These are phyloP conservation scores for Agaricus sinodeliciosus DNA, from an alignment of 768 basidiomycete species.

Conservation along the genomic window DNA sequence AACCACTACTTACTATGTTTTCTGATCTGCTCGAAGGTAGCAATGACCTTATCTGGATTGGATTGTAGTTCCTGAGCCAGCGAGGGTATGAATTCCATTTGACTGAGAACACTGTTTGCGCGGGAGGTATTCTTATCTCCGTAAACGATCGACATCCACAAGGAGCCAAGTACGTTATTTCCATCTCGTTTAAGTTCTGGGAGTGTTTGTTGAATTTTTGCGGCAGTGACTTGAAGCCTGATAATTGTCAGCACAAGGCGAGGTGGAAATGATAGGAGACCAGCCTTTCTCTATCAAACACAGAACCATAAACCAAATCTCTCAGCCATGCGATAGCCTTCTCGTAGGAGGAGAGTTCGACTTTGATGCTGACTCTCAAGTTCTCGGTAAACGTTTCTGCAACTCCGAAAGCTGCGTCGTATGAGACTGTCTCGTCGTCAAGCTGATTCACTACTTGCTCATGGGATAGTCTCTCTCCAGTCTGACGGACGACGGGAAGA, in stretches of 20 bases:
- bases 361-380: slow-evolving; percentile 73
- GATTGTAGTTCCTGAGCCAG: slow-evolving; percentile 68
- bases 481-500: slow-evolving; percentile 66
- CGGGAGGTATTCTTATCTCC: slow-evolving; percentile 65
- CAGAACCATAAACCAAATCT: slow-evolving; percentile 68
- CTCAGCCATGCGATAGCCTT: slow-evolving; percentile 80
- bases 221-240: slow-evolving; percentile 78
- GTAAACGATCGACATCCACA: slow-evolving; percentile 62
- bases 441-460: slow-evolving; percentile 90
- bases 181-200: slow-evolving; percentile 92
- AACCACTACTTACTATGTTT: slow-evolving; percentile 43
- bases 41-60: slow-evolving; percentile 62
- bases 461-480: slow-evolving; percentile 66
- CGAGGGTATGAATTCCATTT: slow-evolving; percentile 74
- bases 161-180: slow-evolving; percentile 65
- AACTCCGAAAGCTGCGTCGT: slow-evolving; percentile 66
- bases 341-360: slow-evolving; percentile 75
- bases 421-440: slow-evolving; percentile 87
- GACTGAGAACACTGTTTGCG: slow-evolving; percentile 60
- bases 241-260: slow-evolving; percentile 3
- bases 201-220: slow-evolving; percentile 84
- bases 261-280: slow-evolving; percentile 3
- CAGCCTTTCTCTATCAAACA: slow-evolving; percentile 77
- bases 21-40: slow-evolving; percentile 71
- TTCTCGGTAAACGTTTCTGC: slow-evolving; percentile 66